Conservation (phyloP, 2,329 filamentous ascomycete genomes). For the Metarhizium brunneum region DNA sequence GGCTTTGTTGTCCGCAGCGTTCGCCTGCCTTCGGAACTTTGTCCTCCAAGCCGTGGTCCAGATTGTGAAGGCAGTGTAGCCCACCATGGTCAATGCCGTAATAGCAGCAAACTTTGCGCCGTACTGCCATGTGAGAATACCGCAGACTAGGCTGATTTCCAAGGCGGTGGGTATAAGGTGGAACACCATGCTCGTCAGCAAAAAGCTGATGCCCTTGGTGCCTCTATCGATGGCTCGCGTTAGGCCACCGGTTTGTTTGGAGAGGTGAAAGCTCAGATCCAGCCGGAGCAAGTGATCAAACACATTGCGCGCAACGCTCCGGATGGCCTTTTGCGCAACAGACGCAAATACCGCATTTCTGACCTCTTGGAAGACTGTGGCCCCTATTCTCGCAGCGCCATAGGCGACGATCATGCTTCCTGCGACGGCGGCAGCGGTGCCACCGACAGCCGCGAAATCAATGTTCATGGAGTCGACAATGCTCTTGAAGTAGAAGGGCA, state of each 20-base stretch:
- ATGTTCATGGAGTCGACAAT: conserved; percentile 98
- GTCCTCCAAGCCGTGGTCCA: conserved; percentile 95
- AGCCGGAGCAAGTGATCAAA: conserved; percentile 83
- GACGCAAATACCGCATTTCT: conserved; percentile 95
- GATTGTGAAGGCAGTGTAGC: conserved; percentile 95
- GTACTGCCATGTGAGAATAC: conserved; percentile 94
- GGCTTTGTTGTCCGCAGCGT: conserved; percentile 90
- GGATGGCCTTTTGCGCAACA: conserved; percentile 93
- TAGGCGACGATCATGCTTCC: conserved; percentile 92
- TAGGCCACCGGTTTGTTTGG: conserved; percentile 87
- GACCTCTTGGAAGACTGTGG: conserved; percentile 84
- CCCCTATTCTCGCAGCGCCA: conserved; percentile 77
- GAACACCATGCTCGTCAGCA: conserved; percentile 97
- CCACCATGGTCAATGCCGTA: conserved; percentile 82
- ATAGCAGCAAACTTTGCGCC: conserved; percentile 86
- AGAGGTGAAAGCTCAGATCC: conserved; percentile 88
- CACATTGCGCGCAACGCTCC: conserved; percentile 81
- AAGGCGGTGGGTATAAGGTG: conserved; percentile 89
- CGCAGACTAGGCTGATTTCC: conserved; percentile 92
- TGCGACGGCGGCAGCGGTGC: conserved; percentile 79
- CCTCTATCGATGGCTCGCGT: conserved; percentile 92
- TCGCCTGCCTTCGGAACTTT: conserved; percentile 89
- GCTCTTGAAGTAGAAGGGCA: conserved; percentile 97
- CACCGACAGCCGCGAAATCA: conserved; percentile 77
- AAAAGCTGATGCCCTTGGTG: conserved; percentile 96